Conservation (phyloP, 768 basidiomycete genomes). For the Kwoniella botswanensis region DNA sequence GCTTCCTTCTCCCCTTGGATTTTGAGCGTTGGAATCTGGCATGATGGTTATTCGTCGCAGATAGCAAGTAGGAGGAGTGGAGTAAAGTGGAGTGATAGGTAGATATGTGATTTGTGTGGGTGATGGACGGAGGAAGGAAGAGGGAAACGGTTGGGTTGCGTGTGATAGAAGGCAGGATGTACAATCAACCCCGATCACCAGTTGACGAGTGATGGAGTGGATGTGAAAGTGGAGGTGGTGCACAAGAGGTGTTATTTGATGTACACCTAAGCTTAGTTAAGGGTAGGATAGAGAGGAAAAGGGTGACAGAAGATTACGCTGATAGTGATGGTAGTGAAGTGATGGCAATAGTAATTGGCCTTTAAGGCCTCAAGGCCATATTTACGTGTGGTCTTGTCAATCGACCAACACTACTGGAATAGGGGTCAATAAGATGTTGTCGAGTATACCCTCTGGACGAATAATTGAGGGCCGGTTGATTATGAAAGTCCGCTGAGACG, state of each 20-base stretch:
- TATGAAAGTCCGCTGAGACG: not conserved
- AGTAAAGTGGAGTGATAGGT: slow-evolving; percentile 1
- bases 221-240: slow-evolving; percentile 5
- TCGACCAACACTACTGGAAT: not conserved
- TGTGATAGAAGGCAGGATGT: not conserved
- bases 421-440: too few relatives aligned
- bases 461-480: not conserved
- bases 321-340: not conserved
- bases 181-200: not conserved
- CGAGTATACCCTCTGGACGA: too few relatives aligned
- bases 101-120: not conserved
- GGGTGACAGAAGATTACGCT: not conserved
- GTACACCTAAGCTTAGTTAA: not conserved
- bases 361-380: slow-evolving; percentile 7
- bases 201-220: not conserved
- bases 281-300: not conserved
- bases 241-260: not conserved
- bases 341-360: slow-evolving; percentile 6
- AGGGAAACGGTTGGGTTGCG: not conserved
- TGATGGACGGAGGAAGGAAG: not conserved
- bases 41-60: slow-evolving; percentile 1
- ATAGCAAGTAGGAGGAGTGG: slow-evolving; percentile 2
- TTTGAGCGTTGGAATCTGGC: slow-evolving; percentile 26
- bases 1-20: slow-evolving; percentile 15
- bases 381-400: not conserved